phyloP scores from a whole-genome alignment of 495 filamentous ascomycete genomes.

The Pyronema omphalodes region DNA sequence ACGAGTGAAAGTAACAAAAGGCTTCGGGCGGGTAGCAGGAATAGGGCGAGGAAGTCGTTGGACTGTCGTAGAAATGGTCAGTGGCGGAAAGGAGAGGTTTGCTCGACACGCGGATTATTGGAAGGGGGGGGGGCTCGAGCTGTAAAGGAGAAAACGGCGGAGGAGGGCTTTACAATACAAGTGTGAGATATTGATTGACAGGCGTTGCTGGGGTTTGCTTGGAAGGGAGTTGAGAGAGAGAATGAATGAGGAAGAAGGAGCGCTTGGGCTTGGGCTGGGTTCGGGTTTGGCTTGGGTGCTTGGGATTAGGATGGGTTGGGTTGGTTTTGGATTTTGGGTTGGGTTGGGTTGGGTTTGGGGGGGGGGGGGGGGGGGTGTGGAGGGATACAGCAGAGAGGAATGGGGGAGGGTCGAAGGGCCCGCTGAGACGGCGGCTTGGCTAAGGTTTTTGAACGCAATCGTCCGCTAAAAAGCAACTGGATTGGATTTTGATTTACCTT shows the following conservation, averaged over 20 bases:
- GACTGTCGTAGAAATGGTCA: background rate
- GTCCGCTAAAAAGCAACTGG: background rate
- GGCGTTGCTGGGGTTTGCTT: background rate
- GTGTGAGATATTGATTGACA: conserved; percentile 1
- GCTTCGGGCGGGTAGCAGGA: conserved; percentile 1
- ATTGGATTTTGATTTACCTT: too few relatives aligned
- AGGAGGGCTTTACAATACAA: background rate
- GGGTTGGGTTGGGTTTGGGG: background rate
- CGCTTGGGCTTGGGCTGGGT: background rate
- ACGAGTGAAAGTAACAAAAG: background rate
- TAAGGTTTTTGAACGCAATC: background rate
- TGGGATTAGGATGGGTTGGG: background rate
- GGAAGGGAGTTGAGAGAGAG: conserved; percentile 1
- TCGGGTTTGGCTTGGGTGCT: background rate
- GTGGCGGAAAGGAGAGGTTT: background rate
- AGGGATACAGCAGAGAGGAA: background rate
- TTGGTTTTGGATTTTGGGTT: background rate
- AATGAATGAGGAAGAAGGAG: conserved; percentile 1
- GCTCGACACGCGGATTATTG: background rate
- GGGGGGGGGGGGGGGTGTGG: background rate
- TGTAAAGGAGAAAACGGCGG: background rate
- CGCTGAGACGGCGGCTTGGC: background rate
- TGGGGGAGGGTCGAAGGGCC: background rate
- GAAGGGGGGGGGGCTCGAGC: background rate
- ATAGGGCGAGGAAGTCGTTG: background rate